These are phyloP conservation scores for Sporobolomyces pararoseus DNA, from an alignment of 768 basidiomycete species.

Conservation along the genomic window DNA sequence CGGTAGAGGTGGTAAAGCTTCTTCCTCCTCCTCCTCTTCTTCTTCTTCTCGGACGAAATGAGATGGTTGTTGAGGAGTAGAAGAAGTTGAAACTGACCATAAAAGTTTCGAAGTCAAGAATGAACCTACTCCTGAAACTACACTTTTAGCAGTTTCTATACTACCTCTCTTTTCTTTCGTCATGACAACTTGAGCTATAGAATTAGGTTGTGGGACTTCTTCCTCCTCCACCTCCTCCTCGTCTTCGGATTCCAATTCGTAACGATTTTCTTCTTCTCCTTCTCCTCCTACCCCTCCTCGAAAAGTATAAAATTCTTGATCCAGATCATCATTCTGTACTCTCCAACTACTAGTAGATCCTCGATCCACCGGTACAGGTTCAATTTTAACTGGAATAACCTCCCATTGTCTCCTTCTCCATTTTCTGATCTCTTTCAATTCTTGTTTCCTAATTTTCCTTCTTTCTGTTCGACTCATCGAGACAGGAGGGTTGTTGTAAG, in stretches of 20 bases:
- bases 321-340: background rate
- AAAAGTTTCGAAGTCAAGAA: background rate
- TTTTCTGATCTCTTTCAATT: constrained; percentile 21
- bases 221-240: constrained; percentile 2
- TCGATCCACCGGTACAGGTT: background rate
- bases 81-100: background rate
- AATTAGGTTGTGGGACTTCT: background rate
- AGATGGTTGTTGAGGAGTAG: background rate
- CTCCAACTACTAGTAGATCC: background rate
- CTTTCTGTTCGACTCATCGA: background rate
- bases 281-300: background rate
- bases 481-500: background rate
- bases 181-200: background rate
- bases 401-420: constrained; percentile 40
- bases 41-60: no score
- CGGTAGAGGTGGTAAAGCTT: background rate
- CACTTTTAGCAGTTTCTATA: background rate
- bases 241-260: background rate
- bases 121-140: constrained; percentile 1
- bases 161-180: background rate
- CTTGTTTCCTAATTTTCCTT: background rate
- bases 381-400: constrained; percentile 25
- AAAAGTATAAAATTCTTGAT: background rate
- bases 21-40: background rate
- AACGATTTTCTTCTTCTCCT: background rate